A percentile compares a stretch with the other conserved stretches of the same genome.
Evolutionary conservation across 1,284 basidiomycete species (phyloP).

Genomic region (Trametes polyzona): DNA sequence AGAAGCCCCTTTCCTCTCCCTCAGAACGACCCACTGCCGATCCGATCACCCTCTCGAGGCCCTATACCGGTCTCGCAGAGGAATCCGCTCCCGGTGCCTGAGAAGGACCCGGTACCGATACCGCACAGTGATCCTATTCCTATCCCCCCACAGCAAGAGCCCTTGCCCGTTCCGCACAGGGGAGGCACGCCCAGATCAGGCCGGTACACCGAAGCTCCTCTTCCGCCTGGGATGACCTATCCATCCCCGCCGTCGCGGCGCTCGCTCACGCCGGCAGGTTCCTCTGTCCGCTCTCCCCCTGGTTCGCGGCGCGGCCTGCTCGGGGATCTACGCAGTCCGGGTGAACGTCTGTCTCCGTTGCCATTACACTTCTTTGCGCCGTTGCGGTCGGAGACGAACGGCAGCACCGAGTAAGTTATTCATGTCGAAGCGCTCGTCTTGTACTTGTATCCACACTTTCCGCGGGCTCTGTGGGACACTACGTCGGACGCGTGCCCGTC

Average conservation of each 20-base stretch:
- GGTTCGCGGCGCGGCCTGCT: constrained; percentile 5
- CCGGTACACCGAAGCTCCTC: constrained; percentile 26
- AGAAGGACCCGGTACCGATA: constrained; percentile 1
- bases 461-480: neutral
- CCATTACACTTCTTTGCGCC: constrained; percentile 21
- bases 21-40: neutral
- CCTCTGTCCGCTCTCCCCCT: constrained; percentile 4
- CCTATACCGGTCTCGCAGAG: neutral
- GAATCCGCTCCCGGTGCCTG: constrained; percentile 5
- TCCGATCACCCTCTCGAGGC: neutral
- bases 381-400: constrained; percentile 17
- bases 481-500: no score
- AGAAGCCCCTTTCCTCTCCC: constrained; percentile 1
- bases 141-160: neutral
- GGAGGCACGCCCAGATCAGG: constrained; percentile 8
- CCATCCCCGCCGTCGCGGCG: constrained; percentile 24
- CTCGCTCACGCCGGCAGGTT: neutral
- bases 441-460: neutral
- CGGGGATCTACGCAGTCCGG: constrained; percentile 21
- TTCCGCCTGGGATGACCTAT: constrained; percentile 27
- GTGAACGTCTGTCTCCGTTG: constrained; percentile 20
- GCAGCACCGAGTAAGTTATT: constrained; percentile 13
- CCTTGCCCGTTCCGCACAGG: constrained; percentile 13
- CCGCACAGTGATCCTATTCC: neutral
- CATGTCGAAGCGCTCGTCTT: neutral